phyloP scores from a whole-genome alignment of 2,329 filamentous ascomycete species.

The Pseudogymnoascus sp. region DNA sequence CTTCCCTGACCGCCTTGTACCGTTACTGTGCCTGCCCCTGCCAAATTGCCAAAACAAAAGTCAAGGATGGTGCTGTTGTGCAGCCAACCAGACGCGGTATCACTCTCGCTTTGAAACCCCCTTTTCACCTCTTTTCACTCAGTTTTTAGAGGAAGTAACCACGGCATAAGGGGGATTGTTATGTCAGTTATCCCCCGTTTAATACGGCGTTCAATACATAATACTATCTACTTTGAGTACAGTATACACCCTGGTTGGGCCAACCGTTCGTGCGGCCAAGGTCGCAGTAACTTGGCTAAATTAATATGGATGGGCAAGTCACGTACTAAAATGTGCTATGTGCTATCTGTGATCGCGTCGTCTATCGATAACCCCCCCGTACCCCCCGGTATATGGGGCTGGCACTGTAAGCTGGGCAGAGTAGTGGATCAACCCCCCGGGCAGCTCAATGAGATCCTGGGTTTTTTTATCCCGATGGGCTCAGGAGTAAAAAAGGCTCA shows the following conservation, averaged over 20 bases:
- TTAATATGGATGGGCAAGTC: background rate
- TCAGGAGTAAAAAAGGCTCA: constrained; percentile 4
- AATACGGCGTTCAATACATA: background rate
- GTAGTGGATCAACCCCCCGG: background rate
- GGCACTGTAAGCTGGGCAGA: background rate
- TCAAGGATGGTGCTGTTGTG: background rate
- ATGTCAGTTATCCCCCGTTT: background rate
- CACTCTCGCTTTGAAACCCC: background rate
- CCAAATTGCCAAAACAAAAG: background rate
- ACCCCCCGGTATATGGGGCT: background rate
- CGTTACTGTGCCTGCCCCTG: background rate
- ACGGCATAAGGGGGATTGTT: background rate
- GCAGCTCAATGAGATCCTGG: constrained; percentile 1
- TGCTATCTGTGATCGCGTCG: background rate
- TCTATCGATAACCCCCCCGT: background rate
- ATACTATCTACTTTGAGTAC: background rate
- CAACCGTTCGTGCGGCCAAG: background rate
- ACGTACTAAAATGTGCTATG: background rate
- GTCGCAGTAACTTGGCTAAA: background rate
- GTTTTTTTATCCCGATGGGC: background rate
- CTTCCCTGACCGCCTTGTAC: background rate
- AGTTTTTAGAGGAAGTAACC: background rate
- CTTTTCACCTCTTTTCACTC: background rate
- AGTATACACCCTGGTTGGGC: background rate
- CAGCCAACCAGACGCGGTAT: background rate